Base-by-base conservation (phyloP, 1,284 basidiomycete species). In the Cutaneotrichosporon mucoides region DNA sequence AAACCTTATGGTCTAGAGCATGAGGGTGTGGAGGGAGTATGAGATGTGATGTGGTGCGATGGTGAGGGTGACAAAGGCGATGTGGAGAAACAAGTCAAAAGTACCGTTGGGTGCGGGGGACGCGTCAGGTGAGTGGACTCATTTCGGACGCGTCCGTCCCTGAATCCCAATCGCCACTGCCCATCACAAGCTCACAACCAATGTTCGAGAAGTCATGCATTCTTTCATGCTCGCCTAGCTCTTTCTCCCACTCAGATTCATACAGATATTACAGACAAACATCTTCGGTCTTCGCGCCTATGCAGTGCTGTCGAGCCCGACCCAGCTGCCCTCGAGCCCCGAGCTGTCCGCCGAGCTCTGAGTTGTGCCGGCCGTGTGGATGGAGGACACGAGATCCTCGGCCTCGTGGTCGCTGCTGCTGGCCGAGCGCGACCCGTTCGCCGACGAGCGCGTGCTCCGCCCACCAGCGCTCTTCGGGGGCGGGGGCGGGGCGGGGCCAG, bases 271-370 rank as follows among this genome's bases (percentile, higher is more conserved):
- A 37, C 34, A 49, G 33, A 35, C 12, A n/a, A 36, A 37, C 47
- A 46, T 24, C 24, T 24, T 24, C 24, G 24, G 24, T 24, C 24
- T 24, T 24, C 24, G 44, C 24, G 6, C 8, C 44, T 46, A 46
- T 46, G 44, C 44, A 46, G 10, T 16, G n/a, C 6, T n/a, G 44
- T 46, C 44, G 44, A 46, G 44, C 7, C 44, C 72, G 13, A 75
- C 70, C 73, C 73, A 75, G 57, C 69, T 71, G 12, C 69, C 71
- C 34, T 71, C 73, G 44, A 75, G 58, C 2, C 73, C 73, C 11
- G 56, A 62, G 48, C 58, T 65, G 51, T 58, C 59, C 6, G 63
- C 63, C 43, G 59, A 62, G 53, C 56, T 56, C 55, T 57, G 53
- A 46, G 61, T 69, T 2, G 68, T 69, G 24, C 65, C 68, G 6